Evolutionary conservation across 2,329 filamentous ascomycete genomes (phyloP).

Genomic region (Penicillium digitatum): DNA sequence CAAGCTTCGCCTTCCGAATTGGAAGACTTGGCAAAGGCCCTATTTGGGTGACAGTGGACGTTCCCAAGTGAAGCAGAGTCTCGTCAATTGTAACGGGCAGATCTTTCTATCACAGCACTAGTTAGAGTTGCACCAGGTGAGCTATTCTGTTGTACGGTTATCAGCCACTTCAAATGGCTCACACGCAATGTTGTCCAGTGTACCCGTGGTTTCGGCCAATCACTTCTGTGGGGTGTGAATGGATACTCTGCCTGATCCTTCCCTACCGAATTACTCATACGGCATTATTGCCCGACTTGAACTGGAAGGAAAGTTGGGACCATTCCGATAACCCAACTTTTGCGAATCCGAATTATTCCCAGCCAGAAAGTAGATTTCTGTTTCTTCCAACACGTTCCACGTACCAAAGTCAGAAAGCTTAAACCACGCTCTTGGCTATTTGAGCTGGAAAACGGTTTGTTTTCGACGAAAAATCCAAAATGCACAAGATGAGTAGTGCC

Average conservation of each 20-base stretch:
- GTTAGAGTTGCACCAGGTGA: neutral
- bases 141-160: neutral
- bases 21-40: neutral
- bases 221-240: neutral
- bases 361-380: neutral
- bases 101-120: neutral
- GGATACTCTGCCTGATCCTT: neutral
- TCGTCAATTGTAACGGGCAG: too few relatives aligned
- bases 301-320: neutral
- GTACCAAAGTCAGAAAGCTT: neutral
- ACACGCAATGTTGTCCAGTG: neutral
- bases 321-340: neutral
- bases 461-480: neutral
- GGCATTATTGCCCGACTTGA: neutral
- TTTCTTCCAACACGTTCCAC: neutral
- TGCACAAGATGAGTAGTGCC: neutral
- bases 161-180: neutral
- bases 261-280: neutral
- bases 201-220: neutral
- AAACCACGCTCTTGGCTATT: neutral
- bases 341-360: neutral
- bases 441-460: neutral
- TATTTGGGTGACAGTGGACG: too few relatives aligned
- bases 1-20: neutral
- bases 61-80: too few relatives aligned